A percentile compares a stretch with the other conserved stretches of the same genome.
These are phyloP conservation scores for Ceratocystis colombiana DNA, from an alignment of 2,329 filamentous ascomycete genomes.

Conservation along the genomic window DNA sequence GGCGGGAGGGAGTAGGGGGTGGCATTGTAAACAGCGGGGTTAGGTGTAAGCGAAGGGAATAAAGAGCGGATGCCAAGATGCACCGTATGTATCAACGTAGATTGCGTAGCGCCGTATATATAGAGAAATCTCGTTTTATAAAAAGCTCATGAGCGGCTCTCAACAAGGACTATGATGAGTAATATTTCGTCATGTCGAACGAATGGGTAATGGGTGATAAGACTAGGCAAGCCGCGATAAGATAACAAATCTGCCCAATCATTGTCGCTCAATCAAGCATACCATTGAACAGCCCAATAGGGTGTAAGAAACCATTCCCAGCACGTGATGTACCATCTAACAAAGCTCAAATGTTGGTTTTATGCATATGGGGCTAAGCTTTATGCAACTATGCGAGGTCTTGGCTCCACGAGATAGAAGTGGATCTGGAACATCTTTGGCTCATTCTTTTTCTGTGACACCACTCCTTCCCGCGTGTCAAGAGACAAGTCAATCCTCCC, in stretches of 20 bases:
- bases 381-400: background rate
- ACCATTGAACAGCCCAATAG: background rate
- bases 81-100: background rate
- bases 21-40: background rate
- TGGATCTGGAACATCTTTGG: background rate
- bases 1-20: background rate
- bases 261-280: background rate
- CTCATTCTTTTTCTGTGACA: background rate
- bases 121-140: no score
- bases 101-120: no score
- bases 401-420: background rate
- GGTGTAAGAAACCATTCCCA: background rate
- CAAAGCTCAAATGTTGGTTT: background rate
- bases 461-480: constrained; percentile 1
- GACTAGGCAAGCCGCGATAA: background rate
- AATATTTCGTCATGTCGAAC: background rate
- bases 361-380: background rate
- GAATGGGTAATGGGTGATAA: no score
- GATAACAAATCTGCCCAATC: background rate
- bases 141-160: no score
- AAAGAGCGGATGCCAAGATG: background rate
- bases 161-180: background rate
- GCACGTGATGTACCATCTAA: background rate
- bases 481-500: background rate
- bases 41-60: background rate